A percentile compares a stretch with the other conserved stretches of the same genome.
Evolutionary conservation across 2,329 filamentous ascomycete genomes (phyloP).

Genomic region (Fusarium praegraminearum): DNA sequence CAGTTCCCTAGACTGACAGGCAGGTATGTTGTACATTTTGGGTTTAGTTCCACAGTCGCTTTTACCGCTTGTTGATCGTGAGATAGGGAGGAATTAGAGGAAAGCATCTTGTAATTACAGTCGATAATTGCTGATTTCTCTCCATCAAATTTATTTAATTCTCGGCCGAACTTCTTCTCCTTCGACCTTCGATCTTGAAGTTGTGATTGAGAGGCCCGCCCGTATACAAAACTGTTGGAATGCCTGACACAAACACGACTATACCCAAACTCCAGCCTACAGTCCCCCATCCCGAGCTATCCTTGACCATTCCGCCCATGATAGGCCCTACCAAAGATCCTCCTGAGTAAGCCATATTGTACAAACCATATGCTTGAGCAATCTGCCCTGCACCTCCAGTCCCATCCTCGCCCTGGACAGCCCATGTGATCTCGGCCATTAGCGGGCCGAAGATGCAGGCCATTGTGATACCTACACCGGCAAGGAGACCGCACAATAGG

Average conservation of each 20-base stretch:
- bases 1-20: not conserved
- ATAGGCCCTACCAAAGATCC: slow-evolving; percentile 52
- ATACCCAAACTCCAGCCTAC: slow-evolving; percentile 51
- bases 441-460: slow-evolving; percentile 52
- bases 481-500: slow-evolving; percentile 51
- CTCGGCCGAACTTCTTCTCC: not conserved
- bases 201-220: slow-evolving; percentile 46
- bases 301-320: slow-evolving; percentile 52
- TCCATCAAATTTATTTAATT: not conserved
- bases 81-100: not conserved
- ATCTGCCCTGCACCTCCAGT: slow-evolving; percentile 46
- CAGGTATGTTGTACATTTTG: slow-evolving; percentile 15
- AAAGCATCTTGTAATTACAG: not conserved
- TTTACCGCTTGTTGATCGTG: not conserved
- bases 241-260: slow-evolving; percentile 46
- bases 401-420: slow-evolving; percentile 43
- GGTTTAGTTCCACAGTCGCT: slow-evolving; percentile 33
- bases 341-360: slow-evolving; percentile 53
- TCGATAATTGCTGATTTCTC: not conserved
- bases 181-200: slow-evolving; percentile 43
- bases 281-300: slow-evolving; percentile 50
- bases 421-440: slow-evolving; percentile 55
- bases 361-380: slow-evolving; percentile 53
- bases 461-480: slow-evolving; percentile 49
- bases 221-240: slow-evolving; percentile 48